phyloP scores from a whole-genome alignment of 1,284 basidiomycete genomes.

The Microbotryum scabiosae region DNA sequence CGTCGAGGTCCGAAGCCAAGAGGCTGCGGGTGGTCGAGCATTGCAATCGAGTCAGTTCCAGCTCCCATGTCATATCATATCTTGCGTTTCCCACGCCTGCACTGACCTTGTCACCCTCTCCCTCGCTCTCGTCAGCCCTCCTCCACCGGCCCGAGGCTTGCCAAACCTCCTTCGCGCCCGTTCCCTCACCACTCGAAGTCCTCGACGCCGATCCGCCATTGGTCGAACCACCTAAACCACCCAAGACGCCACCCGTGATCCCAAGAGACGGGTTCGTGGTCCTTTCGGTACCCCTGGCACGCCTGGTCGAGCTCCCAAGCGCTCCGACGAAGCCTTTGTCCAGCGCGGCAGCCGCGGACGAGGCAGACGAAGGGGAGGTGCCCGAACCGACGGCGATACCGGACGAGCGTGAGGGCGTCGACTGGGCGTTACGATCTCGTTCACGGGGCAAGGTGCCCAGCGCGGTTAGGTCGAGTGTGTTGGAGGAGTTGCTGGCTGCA shows the following conservation, averaged over 20 bases:
- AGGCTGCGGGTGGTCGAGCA: neutral
- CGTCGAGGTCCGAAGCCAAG: conserved; percentile 17
- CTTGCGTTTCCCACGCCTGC: neutral
- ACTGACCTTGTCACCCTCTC: conserved; percentile 26
- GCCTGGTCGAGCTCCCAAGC: neutral
- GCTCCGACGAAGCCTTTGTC: neutral
- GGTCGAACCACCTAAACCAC: conserved; percentile 17
- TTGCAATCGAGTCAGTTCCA: too few species aligned
- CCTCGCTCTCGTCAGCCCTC: conserved; percentile 8
- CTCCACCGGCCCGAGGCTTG: conserved; percentile 27
- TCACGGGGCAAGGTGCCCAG: conserved; percentile 29
- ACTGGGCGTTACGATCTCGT: conserved; percentile 15
- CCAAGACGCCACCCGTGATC: conserved; percentile 28
- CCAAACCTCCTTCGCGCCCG: conserved; percentile 25
- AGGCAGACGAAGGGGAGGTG: too few species aligned
- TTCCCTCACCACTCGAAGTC: neutral
- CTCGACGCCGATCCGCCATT: neutral
- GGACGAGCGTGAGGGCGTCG: conserved; percentile 6
- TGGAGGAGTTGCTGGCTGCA: neutral
- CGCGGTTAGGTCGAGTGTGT: conserved; percentile 26
- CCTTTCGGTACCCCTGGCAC: neutral
- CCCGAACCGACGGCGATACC: too few species aligned
- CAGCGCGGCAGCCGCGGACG: too few species aligned
- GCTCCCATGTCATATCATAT: neutral
- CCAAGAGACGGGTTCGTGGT: conserved; percentile 4